phyloP scores from a whole-genome alignment of 2,329 filamentous ascomycete genomes.

The Aspergillus fijiensis region DNA sequence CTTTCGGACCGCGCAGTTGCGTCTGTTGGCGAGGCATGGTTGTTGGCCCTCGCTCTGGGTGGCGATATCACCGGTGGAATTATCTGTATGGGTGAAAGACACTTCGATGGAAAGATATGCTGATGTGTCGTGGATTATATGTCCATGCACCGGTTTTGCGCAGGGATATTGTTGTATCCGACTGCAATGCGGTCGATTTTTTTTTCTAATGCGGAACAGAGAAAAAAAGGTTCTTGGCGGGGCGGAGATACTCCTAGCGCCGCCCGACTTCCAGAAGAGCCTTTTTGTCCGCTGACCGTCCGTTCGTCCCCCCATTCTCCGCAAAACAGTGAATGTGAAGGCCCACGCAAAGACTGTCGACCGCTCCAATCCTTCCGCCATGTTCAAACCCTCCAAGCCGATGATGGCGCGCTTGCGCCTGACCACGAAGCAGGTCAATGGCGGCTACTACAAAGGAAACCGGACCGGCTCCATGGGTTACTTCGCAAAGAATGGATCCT shows the following conservation, averaged over 20 bases:
- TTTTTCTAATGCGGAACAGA: conserved; percentile 24
- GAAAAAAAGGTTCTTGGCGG: conserved; percentile 37
- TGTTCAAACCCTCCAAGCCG: conserved; percentile 46
- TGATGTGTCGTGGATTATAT: conserved; percentile 9
- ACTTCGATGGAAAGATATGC: background rate
- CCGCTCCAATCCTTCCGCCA: conserved; percentile 20
- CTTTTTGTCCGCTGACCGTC: conserved; percentile 16
- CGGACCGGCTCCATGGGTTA: conserved; percentile 83
- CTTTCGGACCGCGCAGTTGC: conserved; percentile 36
- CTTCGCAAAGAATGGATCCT: conserved; percentile 62
- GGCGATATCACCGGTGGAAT: background rate
- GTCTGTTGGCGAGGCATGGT: conserved; percentile 45
- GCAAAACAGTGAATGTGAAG: background rate
- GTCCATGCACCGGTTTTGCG: conserved; percentile 10
- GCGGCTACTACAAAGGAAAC: conserved; percentile 97
- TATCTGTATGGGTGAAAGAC: conserved; percentile 1
- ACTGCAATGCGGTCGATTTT: conserved; percentile 15
- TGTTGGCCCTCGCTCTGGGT: conserved; percentile 1
- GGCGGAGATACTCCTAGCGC: conserved; percentile 26
- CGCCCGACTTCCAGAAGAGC: conserved; percentile 27
- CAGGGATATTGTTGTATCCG: conserved; percentile 3
- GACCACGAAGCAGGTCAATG: conserved; percentile 89
- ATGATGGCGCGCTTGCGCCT: conserved; percentile 74
- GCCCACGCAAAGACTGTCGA: background rate
- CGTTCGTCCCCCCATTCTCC: background rate